These are phyloP conservation scores for Fistulifera pelliculosa DNA, from an alignment of 108 stramenopile genomes.

Conservation along the genomic window DNA sequence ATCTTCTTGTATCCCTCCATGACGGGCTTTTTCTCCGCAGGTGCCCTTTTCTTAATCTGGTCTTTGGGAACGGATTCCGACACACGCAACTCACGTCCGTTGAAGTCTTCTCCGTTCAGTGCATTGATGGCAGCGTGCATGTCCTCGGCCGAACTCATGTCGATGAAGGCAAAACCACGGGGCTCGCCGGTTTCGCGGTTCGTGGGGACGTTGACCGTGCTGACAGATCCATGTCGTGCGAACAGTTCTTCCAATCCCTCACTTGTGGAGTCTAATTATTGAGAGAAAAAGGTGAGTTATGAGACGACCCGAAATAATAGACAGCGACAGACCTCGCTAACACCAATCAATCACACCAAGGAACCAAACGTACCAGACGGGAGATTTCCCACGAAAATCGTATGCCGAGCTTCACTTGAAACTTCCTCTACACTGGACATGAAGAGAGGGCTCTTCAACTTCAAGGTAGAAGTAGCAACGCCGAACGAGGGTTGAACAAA, in stretches of 20 bases:
- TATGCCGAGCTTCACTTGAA: conserved; percentile 3
- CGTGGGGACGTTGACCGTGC: conserved; percentile 18
- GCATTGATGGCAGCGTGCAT: conserved; percentile 45
- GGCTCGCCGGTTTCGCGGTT: conserved; percentile 11
- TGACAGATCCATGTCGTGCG: conserved; percentile 36
- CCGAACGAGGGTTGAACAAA: too few species aligned
- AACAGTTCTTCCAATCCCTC: conserved; percentile 40
- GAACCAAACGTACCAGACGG: conserved; percentile 37
- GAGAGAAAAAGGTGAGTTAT: background rate
- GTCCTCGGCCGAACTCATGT: conserved; percentile 58
- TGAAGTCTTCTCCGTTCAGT: conserved; percentile 37
- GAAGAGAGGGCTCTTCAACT: too few species aligned
- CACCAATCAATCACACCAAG: too few species aligned
- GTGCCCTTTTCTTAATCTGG: conserved; percentile 22
- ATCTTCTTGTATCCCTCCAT: conserved; percentile 30
- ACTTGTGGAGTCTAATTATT: conserved; percentile 28
- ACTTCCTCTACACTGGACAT: too few species aligned
- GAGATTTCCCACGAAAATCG: conserved; percentile 39
- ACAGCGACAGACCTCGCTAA: background rate
- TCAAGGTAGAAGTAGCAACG: too few species aligned
- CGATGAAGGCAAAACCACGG: conserved; percentile 84
- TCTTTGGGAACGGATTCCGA: conserved; percentile 60
- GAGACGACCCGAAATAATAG: background rate
- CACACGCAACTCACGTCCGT: conserved; percentile 56
- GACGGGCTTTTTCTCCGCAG: conserved; percentile 8